Evolutionary conservation across 768 basidiomycete species (phyloP).

Genomic region (Podaxis pistillaris): DNA sequence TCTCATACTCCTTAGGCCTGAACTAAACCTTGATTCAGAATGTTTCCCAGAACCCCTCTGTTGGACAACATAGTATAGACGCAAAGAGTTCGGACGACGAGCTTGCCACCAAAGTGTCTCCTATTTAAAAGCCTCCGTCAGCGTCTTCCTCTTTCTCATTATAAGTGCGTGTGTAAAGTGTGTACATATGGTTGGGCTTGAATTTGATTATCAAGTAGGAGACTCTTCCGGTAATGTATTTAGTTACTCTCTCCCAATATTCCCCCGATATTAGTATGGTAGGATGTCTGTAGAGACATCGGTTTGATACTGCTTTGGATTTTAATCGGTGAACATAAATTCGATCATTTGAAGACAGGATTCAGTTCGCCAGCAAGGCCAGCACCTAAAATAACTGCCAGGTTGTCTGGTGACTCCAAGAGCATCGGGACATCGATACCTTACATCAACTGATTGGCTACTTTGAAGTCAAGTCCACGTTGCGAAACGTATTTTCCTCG

Average conservation of each 20-base stretch:
- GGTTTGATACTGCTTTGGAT: neutral
- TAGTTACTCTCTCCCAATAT: neutral
- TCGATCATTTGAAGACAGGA: neutral
- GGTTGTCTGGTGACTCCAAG: neutral
- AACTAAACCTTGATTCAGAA: neutral
- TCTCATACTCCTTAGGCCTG: neutral
- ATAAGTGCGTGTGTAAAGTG: neutral
- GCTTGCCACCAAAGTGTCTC: neutral
- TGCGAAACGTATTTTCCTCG: neutral
- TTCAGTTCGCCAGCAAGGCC: neutral
- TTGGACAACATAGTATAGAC: neutral
- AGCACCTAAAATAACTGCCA: neutral
- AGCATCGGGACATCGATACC: neutral
- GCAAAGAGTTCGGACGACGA: conserved; percentile 2
- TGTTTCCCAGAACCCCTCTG: neutral
- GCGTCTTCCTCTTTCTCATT: neutral
- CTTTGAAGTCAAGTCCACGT: neutral
- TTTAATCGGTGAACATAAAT: neutral
- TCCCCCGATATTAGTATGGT: neutral
- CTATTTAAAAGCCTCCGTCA: neutral
- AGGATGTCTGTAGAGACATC: neutral
- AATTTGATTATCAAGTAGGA: neutral
- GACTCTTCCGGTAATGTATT: neutral
- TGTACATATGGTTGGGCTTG: neutral
- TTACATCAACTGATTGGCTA: neutral